phyloP scores from a whole-genome alignment of 768 basidiomycete species.

The Melanogaster broomeanus region DNA sequence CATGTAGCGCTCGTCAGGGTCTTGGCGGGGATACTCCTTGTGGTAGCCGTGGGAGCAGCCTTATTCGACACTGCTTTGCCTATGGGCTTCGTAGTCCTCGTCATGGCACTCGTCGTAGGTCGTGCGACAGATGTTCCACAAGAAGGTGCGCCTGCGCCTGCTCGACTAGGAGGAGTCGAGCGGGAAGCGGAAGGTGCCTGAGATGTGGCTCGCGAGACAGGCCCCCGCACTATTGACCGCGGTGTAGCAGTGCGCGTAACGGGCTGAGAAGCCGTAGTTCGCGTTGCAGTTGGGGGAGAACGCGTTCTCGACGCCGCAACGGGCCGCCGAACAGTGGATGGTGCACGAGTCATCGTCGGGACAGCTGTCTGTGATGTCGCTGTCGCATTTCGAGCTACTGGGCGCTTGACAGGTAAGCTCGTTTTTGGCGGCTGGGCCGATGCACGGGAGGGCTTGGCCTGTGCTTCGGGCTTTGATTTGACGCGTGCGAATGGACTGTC shows the following conservation, averaged over 20 bases:
- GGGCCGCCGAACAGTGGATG: conserved; percentile 11
- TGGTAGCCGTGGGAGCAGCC: background rate
- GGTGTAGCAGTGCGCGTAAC: conserved; percentile 24
- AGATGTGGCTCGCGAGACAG: conserved; percentile 19
- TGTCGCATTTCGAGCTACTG: conserved; percentile 5
- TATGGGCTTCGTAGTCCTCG: conserved; percentile 4
- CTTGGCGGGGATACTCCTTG: conserved; percentile 1
- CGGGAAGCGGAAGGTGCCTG: conserved; percentile 16
- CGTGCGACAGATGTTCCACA: conserved; percentile 10
- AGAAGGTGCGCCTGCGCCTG: conserved; percentile 1
- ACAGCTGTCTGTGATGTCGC: background rate
- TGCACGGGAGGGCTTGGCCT: background rate
- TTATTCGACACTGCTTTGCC: conserved; percentile 7
- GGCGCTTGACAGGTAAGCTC: conserved; percentile 4
- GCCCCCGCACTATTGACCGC: conserved; percentile 18
- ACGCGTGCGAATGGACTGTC: conserved; percentile 28
- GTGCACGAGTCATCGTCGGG: conserved; percentile 6
- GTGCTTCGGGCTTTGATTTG: conserved; percentile 3
- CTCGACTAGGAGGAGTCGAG: conserved; percentile 17
- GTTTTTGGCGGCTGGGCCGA: background rate
- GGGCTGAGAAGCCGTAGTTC: conserved; percentile 18
- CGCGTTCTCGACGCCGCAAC: conserved; percentile 7
- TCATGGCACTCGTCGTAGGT: conserved; percentile 6
- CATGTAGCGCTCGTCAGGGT: conserved; percentile 1
- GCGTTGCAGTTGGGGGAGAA: conserved; percentile 3